phyloP scores from a whole-genome alignment of 2,329 filamentous ascomycete species.

The Biscogniauxia sp. region DNA sequence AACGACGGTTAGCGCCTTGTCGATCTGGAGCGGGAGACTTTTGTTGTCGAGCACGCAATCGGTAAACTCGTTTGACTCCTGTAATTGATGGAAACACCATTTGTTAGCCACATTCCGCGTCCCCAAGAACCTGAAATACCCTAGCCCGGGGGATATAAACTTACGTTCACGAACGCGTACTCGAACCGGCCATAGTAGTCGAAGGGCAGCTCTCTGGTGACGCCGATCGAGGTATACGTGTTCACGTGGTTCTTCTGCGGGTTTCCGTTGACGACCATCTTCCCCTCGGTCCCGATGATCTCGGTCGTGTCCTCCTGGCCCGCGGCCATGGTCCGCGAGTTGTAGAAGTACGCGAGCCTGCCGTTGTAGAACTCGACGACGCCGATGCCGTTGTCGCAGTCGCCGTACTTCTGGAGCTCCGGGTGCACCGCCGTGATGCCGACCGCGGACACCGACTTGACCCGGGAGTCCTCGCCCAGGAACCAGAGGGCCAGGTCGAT shows the following conservation, averaged over 20 bases:
- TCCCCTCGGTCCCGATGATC: constrained; percentile 65
- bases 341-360: constrained; percentile 64
- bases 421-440: constrained; percentile 60
- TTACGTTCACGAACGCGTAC: constrained; percentile 51
- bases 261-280: constrained; percentile 59
- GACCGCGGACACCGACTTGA: constrained; percentile 55
- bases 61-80: too few species aligned
- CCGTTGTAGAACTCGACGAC: constrained; percentile 64
- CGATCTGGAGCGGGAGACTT: too few species aligned
- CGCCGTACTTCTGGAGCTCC: constrained; percentile 54
- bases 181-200: constrained; percentile 64
- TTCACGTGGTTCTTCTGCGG: constrained; percentile 55
- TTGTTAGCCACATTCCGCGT: too few species aligned
- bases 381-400: constrained; percentile 62
- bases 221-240: constrained; percentile 50
- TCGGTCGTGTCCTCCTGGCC: constrained; percentile 67
- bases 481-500: constrained; percentile 66
- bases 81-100: too few species aligned
- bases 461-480: constrained; percentile 51
- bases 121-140: too few species aligned
- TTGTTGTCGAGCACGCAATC: too few species aligned
- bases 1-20: too few species aligned
- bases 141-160: too few species aligned
- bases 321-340: constrained; percentile 63
- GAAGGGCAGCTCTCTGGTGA: constrained; percentile 57